Evolutionary conservation across 2,329 filamentous ascomycete genomes (phyloP).

Genomic region (Ceratocystis huliohia): DNA sequence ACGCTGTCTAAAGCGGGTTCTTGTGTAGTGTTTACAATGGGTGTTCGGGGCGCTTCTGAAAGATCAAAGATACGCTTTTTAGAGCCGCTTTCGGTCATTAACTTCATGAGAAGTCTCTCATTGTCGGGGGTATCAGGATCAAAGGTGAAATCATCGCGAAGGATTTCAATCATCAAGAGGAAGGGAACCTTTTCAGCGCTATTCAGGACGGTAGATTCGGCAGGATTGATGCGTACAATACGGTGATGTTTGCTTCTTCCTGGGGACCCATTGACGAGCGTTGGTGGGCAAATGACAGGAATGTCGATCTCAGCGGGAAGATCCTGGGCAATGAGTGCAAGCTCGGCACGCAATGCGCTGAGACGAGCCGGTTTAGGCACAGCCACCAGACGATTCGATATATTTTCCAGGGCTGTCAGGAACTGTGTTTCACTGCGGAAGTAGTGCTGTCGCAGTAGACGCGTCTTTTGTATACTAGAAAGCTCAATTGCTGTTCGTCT

Average conservation of each 20-base stretch:
- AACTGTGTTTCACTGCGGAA: conserved; percentile 74
- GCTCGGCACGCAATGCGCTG: conserved; percentile 67
- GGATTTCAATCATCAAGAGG: conserved; percentile 69
- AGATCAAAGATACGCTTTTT: conserved; percentile 54
- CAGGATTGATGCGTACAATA: conserved; percentile 70
- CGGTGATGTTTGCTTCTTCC: conserved; percentile 67
- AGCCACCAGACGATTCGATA: conserved; percentile 70
- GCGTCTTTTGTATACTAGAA: conserved; percentile 53
- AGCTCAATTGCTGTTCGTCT: conserved; percentile 48
- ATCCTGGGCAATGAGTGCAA: conserved; percentile 69
- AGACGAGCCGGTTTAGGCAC: conserved; percentile 71
- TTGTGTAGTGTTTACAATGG: conserved; percentile 30
- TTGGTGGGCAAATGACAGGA: conserved; percentile 66
- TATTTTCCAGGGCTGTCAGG: conserved; percentile 65
- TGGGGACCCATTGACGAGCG: conserved; percentile 58
- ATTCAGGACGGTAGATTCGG: conserved; percentile 72
- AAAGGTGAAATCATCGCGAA: conserved; percentile 72
- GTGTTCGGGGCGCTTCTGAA: conserved; percentile 49
- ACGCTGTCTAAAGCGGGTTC: conserved; percentile 54
- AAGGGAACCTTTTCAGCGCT: conserved; percentile 80
- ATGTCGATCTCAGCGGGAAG: conserved; percentile 74
- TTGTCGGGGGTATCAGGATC: conserved; percentile 64
- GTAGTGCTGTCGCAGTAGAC: conserved; percentile 65
- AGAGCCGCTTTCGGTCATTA: conserved; percentile 45
- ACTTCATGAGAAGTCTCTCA: conserved; percentile 45